phyloP scores from a whole-genome alignment of 129 eudicot genomes.

The Flaveria linearis region DNA sequence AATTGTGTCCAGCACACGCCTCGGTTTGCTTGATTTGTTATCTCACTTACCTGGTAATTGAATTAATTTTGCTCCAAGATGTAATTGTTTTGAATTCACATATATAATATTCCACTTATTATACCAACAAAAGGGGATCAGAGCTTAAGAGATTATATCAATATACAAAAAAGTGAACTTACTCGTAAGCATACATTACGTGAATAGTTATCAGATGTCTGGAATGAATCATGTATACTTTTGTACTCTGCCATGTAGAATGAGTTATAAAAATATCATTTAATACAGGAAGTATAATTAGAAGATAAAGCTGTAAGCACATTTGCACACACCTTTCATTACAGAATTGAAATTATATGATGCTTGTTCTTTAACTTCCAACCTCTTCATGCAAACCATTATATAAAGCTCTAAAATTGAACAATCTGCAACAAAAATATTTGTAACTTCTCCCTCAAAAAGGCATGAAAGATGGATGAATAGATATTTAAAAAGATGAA shows the following conservation, averaged over 20 bases:
- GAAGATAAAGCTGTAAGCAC: neutral
- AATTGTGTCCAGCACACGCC: neutral
- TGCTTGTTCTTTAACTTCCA: slow-evolving; percentile 79
- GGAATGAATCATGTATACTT: slow-evolving; percentile 61
- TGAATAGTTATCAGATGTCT: slow-evolving; percentile 71
- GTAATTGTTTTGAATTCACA: neutral
- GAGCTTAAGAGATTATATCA: neutral
- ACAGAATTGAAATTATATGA: slow-evolving; percentile 73
- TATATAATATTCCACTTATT: neutral
- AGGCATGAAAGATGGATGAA: neutral
- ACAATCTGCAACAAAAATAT: slow-evolving; percentile 61
- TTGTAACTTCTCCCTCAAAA: neutral
- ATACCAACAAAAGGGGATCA: neutral
- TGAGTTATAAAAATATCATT: neutral
- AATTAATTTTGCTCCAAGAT: neutral
- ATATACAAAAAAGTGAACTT: slow-evolving; percentile 14
- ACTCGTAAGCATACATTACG: slow-evolving; percentile 84
- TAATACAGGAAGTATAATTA: neutral
- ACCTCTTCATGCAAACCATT: slow-evolving; percentile 87
- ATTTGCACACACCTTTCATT: slow-evolving; percentile 70
- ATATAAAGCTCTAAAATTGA: slow-evolving; percentile 79
- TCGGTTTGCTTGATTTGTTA: neutral
- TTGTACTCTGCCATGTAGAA: slow-evolving; percentile 66
- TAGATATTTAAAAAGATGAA: neutral
- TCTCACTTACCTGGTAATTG: neutral